Base-by-base conservation (phyloP, 2,329 filamentous ascomycete genomes). In the Phialocephala subalpina region DNA sequence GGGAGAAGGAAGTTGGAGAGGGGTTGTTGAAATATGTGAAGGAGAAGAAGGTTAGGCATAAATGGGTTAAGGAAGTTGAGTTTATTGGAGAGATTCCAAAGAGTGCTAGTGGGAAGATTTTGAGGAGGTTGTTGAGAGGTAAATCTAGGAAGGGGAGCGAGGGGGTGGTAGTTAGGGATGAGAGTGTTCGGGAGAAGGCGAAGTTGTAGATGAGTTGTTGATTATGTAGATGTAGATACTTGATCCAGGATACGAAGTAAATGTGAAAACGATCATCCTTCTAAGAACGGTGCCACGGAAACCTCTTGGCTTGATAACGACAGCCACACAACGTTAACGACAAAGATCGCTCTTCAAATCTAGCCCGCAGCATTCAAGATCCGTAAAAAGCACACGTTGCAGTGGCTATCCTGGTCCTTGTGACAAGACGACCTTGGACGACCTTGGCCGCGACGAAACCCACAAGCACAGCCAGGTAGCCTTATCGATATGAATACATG, bases 101-200 rank as follows among this genome's bases (percentile, higher is more conserved):
- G 80, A 88, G 85, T 73, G 83, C 87, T 0, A 86, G 84, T 66
- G 88, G 88, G 2, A 90, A 91, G 81, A 86, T 90, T 62, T 76
- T 91, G 72, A 83, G 87, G 58, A 80, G 87, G 29, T 75, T 89
- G 7, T 75, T 90, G 72, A 84, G 81, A 67, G 81, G 86, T 58
- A 74, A 77, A 72, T 80, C 77, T 49, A 77, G 78, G 80, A 70
- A 71, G 71, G 72, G 75, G 73, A n/a, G 29, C 8, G 42, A 66
- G n/a, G 70, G 74, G 68, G 45, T 80, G 0, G 75, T 74, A 27
- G 72, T 76, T 22, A 73, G 71, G 42, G 70, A 70, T 38, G 70
- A 73, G 36, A 67, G 14, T 29, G 70, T 65, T 36, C 4, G 29
- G 4, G 66, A 67, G 8, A 77, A 73, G 67, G 75, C 78, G n/a